Evolutionary conservation across 1,139 yeast genomes (phyloP).

Genomic region (Hanseniaspora sp.): DNA sequence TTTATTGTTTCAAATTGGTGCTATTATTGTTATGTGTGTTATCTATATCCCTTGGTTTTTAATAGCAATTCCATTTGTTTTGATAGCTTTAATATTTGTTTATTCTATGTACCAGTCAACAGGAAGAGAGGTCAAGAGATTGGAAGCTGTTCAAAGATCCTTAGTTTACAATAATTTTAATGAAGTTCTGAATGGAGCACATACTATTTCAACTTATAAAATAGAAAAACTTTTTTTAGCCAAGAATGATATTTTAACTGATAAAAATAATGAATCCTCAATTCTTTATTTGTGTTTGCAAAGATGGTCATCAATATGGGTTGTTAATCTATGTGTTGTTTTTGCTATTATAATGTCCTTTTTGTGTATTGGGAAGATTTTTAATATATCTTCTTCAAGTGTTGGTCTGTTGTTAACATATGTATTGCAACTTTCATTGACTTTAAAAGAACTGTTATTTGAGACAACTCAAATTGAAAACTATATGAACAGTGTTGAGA

Average conservation of each 20-base stretch:
- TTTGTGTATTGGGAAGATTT: slow-evolving; percentile 52
- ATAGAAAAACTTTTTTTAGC: slow-evolving; percentile 32
- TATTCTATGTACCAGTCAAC: slow-evolving; percentile 46
- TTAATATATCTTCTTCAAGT: slow-evolving; percentile 51
- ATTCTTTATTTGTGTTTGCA: slow-evolving; percentile 44
- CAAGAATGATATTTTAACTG: slow-evolving; percentile 35
- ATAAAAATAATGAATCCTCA: slow-evolving; percentile 50
- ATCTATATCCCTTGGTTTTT: slow-evolving; percentile 62
- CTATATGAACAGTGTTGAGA: slow-evolving; percentile 68
- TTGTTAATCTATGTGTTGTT: slow-evolving; percentile 36
- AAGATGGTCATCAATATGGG: slow-evolving; percentile 48
- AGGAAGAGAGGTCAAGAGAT: slow-evolving; percentile 50
- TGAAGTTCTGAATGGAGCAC: slow-evolving; percentile 47
- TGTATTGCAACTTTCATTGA: slow-evolving; percentile 41
- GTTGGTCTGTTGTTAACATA: slow-evolving; percentile 61
- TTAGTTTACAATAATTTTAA: slow-evolving; percentile 52
- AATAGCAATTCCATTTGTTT: slow-evolving; percentile 44
- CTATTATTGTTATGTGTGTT: slow-evolving; percentile 50
- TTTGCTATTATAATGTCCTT: slow-evolving; percentile 40
- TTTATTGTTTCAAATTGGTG: slow-evolving; percentile 41
- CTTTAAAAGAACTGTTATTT: slow-evolving; percentile 33
- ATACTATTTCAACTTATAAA: slow-evolving; percentile 44
- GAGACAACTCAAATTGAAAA: slow-evolving; percentile 58
- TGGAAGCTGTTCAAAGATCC: slow-evolving; percentile 54
- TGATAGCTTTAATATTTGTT: slow-evolving; percentile 32